phyloP scores from a whole-genome alignment of 257 asterid genomes.

The Petunia secreta region DNA sequence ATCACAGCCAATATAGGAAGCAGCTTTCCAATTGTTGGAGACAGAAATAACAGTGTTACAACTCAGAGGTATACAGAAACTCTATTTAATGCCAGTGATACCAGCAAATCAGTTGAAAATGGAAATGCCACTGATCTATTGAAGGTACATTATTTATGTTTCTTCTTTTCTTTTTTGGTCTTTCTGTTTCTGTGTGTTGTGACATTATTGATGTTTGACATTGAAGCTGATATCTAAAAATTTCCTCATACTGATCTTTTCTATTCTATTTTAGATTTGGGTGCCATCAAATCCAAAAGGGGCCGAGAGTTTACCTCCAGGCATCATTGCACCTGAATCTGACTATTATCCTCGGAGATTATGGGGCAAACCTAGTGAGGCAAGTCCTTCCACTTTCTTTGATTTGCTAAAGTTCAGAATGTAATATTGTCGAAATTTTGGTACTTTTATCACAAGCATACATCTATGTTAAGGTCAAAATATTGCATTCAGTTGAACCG shows the following conservation, averaged over 20 bases:
- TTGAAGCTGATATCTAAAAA: no score
- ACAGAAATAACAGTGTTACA: not conserved
- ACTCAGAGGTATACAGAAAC: not conserved
- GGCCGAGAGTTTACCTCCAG: conserved; percentile 49
- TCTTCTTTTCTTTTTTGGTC: not conserved
- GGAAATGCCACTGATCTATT: not conserved
- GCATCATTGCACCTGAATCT: not conserved
- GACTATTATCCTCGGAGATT: conserved; percentile 13
- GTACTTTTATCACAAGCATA: not conserved
- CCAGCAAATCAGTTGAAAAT: not conserved
- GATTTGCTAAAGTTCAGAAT: not conserved
- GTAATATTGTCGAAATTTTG: not conserved
- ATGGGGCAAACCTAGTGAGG: conserved; percentile 25
- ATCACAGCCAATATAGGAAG: not conserved
- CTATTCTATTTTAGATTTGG: conserved; percentile 51
- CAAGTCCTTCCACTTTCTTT: not conserved
- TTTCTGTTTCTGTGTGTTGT: not conserved
- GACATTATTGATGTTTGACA: not conserved
- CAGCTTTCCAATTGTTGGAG: not conserved
- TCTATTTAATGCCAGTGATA: no score
- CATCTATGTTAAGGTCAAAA: no score
- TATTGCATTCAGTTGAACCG: no score
- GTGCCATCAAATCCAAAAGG: conserved; percentile 78
- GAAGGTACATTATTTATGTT: not conserved
- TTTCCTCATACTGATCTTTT: no score